Evolutionary conservation across 129 eudicot species (phyloP).

Genomic region (Helianthus tuberosus): DNA sequence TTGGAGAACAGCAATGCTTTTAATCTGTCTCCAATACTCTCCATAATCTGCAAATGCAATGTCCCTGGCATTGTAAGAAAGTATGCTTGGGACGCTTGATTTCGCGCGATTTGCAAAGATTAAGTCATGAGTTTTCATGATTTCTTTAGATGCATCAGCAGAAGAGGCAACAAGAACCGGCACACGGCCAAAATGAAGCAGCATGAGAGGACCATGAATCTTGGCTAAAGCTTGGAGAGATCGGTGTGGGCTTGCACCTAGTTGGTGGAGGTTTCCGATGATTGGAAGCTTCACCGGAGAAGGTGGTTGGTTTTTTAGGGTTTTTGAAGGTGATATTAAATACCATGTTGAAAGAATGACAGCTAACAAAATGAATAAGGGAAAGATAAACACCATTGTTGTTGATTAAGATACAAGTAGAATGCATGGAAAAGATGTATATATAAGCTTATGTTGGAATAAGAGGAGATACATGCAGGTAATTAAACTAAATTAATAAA

Average conservation of each 20-base stretch:
- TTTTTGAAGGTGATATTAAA: background rate
- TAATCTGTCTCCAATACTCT: slow-evolving; percentile 46
- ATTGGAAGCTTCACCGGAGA: background rate
- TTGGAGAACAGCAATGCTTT: slow-evolving; percentile 32
- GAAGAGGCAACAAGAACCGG: background rate
- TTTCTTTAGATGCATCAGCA: background rate
- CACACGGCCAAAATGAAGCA: background rate
- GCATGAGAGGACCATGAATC: background rate
- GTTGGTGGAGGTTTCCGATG: slow-evolving; percentile 5
- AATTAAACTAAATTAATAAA: background rate
- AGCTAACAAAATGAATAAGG: background rate
- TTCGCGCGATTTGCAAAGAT: slow-evolving; percentile 31
- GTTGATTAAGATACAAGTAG: background rate
- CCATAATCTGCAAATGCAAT: slow-evolving; percentile 39
- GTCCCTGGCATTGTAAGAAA: slow-evolving; percentile 32
- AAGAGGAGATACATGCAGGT: too few relatives aligned
- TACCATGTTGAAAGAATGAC: background rate
- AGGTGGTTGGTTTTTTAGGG: background rate
- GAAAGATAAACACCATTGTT: background rate
- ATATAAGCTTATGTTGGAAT: background rate
- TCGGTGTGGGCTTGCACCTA: background rate
- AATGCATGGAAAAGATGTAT: background rate
- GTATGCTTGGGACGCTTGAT: slow-evolving; percentile 13
- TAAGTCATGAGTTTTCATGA: slow-evolving; percentile 52
- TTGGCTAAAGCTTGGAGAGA: slow-evolving; percentile 1